Conservation (phyloP, 1,139 yeast genomes). For the Zygoascus meyerae region DNA sequence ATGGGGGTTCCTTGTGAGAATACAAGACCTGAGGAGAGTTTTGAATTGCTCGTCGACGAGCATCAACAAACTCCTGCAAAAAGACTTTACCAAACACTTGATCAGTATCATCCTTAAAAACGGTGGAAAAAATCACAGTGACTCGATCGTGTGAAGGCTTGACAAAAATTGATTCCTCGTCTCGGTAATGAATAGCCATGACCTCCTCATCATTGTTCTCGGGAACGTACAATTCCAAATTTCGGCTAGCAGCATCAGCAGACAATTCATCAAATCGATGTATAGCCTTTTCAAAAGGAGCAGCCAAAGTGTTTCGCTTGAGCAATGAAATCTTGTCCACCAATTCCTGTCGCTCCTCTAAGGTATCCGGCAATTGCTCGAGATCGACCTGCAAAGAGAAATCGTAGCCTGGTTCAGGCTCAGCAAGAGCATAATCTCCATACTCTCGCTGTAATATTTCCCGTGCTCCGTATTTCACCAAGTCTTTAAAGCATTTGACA, state of each 20-base stretch:
- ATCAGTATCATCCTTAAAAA: slow-evolving; percentile 95
- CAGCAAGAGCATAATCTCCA: slow-evolving; percentile 36
- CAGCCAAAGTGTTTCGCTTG: slow-evolving; percentile 84
- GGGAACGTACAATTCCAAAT: slow-evolving; percentile 46
- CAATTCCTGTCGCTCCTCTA: slow-evolving; percentile 45
- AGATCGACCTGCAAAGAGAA: slow-evolving; percentile 70
- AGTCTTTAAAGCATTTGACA: slow-evolving; percentile 72
- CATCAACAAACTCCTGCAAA: slow-evolving; percentile 95
- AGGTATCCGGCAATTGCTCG: slow-evolving; percentile 36
- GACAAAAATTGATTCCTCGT: slow-evolving; percentile 84
- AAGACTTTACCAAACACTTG: slow-evolving; percentile 92
- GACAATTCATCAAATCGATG: slow-evolving; percentile 63
- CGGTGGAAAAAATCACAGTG: slow-evolving; percentile 90
- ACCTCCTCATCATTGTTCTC: slow-evolving; percentile 54
- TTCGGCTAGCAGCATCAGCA: slow-evolving; percentile 44
- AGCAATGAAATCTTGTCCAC: slow-evolving; percentile 64
- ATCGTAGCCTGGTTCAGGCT: slow-evolving; percentile 73
- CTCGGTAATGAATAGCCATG: slow-evolving; percentile 79
- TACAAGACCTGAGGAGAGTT: slow-evolving; percentile 97
- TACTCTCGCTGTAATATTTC: slow-evolving; percentile 40
- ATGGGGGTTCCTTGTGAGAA: slow-evolving; percentile 86
- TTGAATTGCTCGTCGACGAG: slow-evolving; percentile 92
- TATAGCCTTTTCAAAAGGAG: slow-evolving; percentile 88
- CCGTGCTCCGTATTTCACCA: slow-evolving; percentile 56
- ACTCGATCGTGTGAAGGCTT: slow-evolving; percentile 94